Evolutionary conservation across 2,329 filamentous ascomycete species (phyloP).

Genomic region (Nectriaceae sp.): DNA sequence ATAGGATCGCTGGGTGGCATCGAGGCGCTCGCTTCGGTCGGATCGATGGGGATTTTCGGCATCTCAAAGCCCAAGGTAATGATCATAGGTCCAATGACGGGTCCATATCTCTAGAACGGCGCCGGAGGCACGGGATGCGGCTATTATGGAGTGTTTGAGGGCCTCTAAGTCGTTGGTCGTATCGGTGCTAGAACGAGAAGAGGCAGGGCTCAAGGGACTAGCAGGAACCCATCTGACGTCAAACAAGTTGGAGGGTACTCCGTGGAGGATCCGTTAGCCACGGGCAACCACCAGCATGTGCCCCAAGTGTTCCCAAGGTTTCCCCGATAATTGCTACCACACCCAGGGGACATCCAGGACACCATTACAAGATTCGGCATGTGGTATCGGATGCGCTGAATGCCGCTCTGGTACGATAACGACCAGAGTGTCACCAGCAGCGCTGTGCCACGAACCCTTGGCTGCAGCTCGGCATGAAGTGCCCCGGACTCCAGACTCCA

Average conservation of each 20-base stretch:
- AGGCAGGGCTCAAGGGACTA: conserved; percentile 17
- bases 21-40: no score
- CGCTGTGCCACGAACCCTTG: not conserved
- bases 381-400: not conserved
- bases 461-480: not conserved
- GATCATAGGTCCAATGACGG: conserved; percentile 25
- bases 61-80: conserved; percentile 15
- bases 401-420: not conserved
- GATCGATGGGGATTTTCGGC: conserved; percentile 28
- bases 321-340: not conserved
- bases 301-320: not conserved
- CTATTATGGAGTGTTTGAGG: conserved; percentile 1
- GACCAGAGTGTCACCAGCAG: not conserved
- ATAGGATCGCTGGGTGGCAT: no score
- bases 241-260: conserved; percentile 15
- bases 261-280: no score
- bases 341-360: not conserved
- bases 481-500: conserved; percentile 1
- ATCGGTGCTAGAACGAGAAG: conserved; percentile 14
- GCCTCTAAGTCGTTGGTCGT: conserved; percentile 5
- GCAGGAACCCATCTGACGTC: conserved; percentile 28
- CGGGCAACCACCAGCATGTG: not conserved
- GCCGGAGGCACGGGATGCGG: not conserved
- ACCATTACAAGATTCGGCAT: conserved; percentile 3
- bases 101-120: not conserved